Evolutionary conservation across 148 eudicot species (phyloP).

Genomic region (Cornus kousa): DNA sequence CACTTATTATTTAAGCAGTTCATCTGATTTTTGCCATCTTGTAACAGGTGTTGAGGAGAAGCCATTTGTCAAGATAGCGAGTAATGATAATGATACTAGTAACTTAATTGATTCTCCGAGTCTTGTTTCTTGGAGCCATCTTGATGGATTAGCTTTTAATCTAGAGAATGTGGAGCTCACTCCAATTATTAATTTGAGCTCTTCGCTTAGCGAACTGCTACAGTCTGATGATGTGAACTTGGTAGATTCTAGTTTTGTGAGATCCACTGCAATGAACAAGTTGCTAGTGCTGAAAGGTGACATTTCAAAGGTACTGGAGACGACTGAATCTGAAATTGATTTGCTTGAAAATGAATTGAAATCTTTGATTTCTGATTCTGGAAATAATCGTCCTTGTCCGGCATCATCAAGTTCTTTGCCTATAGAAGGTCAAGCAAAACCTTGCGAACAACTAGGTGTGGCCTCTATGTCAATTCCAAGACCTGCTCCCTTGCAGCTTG

Average conservation of each 20-base stretch:
- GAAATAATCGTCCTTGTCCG: constrained; percentile 22
- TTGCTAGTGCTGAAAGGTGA: constrained; percentile 59
- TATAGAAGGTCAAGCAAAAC: constrained; percentile 27
- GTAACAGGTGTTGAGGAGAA: constrained; percentile 67
- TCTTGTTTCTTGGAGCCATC: constrained; percentile 34
- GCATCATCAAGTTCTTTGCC: constrained; percentile 37
- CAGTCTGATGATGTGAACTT: constrained; percentile 40
- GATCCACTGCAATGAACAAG: constrained; percentile 57
- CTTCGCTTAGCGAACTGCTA: constrained; percentile 55
- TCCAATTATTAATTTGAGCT: constrained; percentile 46
- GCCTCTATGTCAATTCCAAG: constrained; percentile 22
- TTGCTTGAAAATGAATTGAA: constrained; percentile 77
- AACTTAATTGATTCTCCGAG: constrained; percentile 44
- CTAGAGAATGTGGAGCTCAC: constrained; percentile 47
- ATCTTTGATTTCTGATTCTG: constrained; percentile 32
- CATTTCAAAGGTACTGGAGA: constrained; percentile 60
- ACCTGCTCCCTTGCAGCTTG: constrained; percentile 42
- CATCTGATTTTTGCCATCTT: constrained; percentile 4
- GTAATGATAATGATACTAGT: constrained; percentile 40
- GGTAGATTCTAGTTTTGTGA: constrained; percentile 45
- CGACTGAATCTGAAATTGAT: constrained; percentile 83
- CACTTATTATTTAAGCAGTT: background rate
- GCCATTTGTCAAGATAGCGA: constrained; percentile 31
- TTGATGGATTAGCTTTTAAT: constrained; percentile 41
- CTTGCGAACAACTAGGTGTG: constrained; percentile 28